Base-by-base conservation (phyloP, 2,329 filamentous ascomycete species). In the Chaetomium strumarium region DNA sequence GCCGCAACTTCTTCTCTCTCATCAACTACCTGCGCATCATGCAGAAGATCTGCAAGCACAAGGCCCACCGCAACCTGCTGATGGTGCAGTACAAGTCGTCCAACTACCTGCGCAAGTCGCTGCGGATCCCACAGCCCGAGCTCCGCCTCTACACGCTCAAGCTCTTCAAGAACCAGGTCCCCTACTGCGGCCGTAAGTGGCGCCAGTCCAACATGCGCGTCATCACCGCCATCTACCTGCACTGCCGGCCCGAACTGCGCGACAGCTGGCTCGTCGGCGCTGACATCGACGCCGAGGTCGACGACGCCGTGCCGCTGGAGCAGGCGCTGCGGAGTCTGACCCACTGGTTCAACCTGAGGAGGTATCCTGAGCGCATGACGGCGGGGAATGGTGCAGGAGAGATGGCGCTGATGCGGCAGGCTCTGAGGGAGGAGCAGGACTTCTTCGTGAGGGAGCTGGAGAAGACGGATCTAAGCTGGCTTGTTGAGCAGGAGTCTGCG, bases 111-210 rank as follows among this genome's bases (percentile, higher is more conserved):
- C 87, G 90, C 62, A 96, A 96, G 69, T 85, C 88, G 6, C 81
- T 99, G 14, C 92, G 93, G 61, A 86, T 96, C 19, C 92, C 92
- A 0, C 90, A 99, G 64, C 85, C 85, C 2, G 81, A 90, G 63
- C 77, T 99, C 38, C 84, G 93, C 6, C 83, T 96, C 40, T 97
- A 97, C 73, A 96, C 93, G 0, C 81, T 99, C 61, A 99, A 99
- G 71, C 79, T 99, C 0, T 97, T 97, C 83, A 99, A 99, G 71
- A 93, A 90, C 55, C 93, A 99, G 70, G 93, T 99, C 5, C 93
- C 93, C 1, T 99, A 96, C 75, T 97, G 92, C 69, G 92, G 93
- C 19, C 85, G 93, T 40, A 99, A 99, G 73, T 99, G 93, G 93
- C 85, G 93, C 13, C 93, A 97, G 72, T 85, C 84, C 62, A 97